Percentiles rank a stretch among this genome's conserved stretches.
Conservation (phyloP, 2,329 filamentous ascomycete species). For the Hymenoscyphus occultus region DNA sequence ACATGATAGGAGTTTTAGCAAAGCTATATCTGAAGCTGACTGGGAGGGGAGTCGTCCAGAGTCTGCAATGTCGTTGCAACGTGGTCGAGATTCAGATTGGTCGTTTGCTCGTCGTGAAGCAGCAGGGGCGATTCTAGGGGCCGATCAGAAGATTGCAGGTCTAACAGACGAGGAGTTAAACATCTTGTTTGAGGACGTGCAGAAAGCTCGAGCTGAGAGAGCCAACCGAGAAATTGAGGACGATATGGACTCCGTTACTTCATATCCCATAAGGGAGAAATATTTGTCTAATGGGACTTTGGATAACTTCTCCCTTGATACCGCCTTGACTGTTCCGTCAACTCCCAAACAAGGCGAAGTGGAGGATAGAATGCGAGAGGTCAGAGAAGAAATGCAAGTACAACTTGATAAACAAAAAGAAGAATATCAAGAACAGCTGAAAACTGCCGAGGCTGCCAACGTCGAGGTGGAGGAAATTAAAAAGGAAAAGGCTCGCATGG, state of each 20-base stretch:
- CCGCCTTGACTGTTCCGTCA: conserved; percentile 87
- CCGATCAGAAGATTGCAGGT: conserved; percentile 86
- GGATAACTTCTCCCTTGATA: conserved; percentile 95
- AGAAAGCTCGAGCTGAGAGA: conserved; percentile 75
- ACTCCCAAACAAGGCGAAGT: conserved; percentile 78
- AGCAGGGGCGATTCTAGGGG: conserved; percentile 83
- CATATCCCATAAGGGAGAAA: conserved; percentile 86
- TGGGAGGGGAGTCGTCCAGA: conserved; percentile 69
- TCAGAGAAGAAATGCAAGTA: conserved; percentile 77
- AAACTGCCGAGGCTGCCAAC: conserved; percentile 69
- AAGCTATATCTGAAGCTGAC: conserved; percentile 73
- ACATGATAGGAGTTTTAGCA: conserved; percentile 80
- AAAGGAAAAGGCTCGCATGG: conserved; percentile 81
- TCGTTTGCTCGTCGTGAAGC: conserved; percentile 90
- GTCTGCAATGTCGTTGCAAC: conserved; percentile 70
- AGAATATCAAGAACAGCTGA: conserved; percentile 75
- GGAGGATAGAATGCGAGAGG: conserved; percentile 70
- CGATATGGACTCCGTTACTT: conserved; percentile 84
- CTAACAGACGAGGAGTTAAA: conserved; percentile 94
- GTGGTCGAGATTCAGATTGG: conserved; percentile 85
- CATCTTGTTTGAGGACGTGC: conserved; percentile 88
- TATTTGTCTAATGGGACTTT: conserved; percentile 93
- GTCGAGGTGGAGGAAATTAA: conserved; percentile 81
- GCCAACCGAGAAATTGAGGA: conserved; percentile 80
- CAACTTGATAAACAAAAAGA: conserved; percentile 83